Base-by-base conservation (phyloP, 768 basidiomycete species). In the Hortiboletus campestris region DNA sequence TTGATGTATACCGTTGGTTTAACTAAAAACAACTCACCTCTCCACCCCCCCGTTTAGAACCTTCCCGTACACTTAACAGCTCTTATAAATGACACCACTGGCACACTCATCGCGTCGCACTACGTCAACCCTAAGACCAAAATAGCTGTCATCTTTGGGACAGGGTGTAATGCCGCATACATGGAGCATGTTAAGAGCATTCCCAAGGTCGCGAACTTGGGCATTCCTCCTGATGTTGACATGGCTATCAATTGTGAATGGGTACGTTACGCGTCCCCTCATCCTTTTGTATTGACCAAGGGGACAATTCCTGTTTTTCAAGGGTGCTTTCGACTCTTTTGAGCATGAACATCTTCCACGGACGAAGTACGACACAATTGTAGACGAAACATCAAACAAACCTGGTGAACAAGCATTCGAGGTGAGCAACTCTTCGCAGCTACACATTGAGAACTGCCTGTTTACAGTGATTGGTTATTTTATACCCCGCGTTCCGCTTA, bases 191-290 rank as follows among this genome's bases (percentile, higher is more conserved):
- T 93, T 16, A 80, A 77, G 40, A 84, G 88, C 63, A 94, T 98
- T 46, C 83, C 89, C 39, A 99, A 99, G 79, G 84, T 98, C 59
- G 78, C 81, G 46, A 61, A 84, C 49, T 72, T 94, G n/a, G 86
- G 85, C 2, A 78, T 95, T 59, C 83, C 85, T 36, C 76, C 72
- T 3, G 72, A 77, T 14, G 80, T 76, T 28, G 79, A 88, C 50
- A 97, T 99, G 83, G 96, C 86, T 6, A 98, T 99, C 69, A 98
- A 98, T 71, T 96, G 96, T 74, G 92, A 95, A 84, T 94, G 91
- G 89, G 88, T 89, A 57, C n/a, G 81, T 66, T 19, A 4, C 7
- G 6, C 16, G n/a, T 16, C 16, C 29, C 28, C 45, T 28, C 12
- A n/a, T 34, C 19, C 8, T 2, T 32, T 7, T 36, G 36, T 16